Base-by-base conservation (phyloP, 441 rosid species). In the Jatropha podagrica region DNA sequence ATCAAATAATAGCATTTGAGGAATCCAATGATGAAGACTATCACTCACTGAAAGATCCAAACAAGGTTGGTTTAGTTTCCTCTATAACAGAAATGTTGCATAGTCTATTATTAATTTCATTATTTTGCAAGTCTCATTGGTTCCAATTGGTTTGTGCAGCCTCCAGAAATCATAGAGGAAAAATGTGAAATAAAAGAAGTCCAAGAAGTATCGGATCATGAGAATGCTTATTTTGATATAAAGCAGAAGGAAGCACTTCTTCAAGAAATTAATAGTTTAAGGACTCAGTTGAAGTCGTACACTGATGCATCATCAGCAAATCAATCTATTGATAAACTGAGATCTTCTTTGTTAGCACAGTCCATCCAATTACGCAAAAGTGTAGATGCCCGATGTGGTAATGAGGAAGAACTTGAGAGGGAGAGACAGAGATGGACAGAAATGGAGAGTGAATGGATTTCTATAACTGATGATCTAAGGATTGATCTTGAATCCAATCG, bases 391-490 rank as follows among this genome's bases (percentile, higher is more conserved):
- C 73, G 68, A 7, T 74, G 82, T 51, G 79, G 62, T 63, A 77
- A 80, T 14, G 88, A 78, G 51, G 90, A 89, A 65, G 95, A 91
- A 75, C 81, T 90, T 0, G 95, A 92, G 86, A 86, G 68, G 69
- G 98, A 95, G 82, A 88, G 94, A 62, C 84, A 88, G 51, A 86
- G 88, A 83, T 90, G 95, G 95, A 93, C 89, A 77, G 98, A 95
- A 86, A 88, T 91, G 92, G 98, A 95, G 83, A 93, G 98, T 65
- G 93, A 93, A 38, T 95, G 99, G 99, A 95, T 95, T 72, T 91
- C 88, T 32, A 72, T 95, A 78, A 92, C 98, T 0, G 97, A 95
- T 42, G 98, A 92, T 68, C 88, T 95, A 79, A 86, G 98, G 79
- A 81, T 95, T 58, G 98, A 93, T 74, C 83, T 93, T 55, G 97